These are phyloP conservation scores for Crinitomyces ghanaensis DNA, from an alignment of 805 yeast genomes.

Conservation along the genomic window DNA sequence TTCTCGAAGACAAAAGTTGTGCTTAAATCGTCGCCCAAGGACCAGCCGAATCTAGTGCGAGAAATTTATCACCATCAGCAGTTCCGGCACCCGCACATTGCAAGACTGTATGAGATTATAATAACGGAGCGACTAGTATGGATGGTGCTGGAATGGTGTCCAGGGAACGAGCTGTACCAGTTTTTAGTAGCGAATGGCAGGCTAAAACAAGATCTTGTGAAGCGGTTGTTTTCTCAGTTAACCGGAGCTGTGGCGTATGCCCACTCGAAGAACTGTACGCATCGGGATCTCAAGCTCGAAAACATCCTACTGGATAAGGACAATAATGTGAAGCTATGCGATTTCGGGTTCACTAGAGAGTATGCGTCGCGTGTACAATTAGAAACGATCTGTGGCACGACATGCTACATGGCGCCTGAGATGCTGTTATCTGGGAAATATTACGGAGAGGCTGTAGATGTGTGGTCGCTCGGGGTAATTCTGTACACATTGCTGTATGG, in stretches of 20 bases:
- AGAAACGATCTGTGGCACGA: slow-evolving; percentile 86
- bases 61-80: slow-evolving; percentile 85
- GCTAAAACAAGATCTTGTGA: slow-evolving; percentile 15
- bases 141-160: slow-evolving; percentile 85
- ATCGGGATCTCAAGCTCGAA: slow-evolving; percentile 65
- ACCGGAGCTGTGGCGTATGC: slow-evolving; percentile 59
- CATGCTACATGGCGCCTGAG: slow-evolving; percentile 96
- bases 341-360: slow-evolving; percentile 90
- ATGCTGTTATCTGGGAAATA: slow-evolving; percentile 56
- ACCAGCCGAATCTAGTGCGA: slow-evolving; percentile 77
- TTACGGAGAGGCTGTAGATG: slow-evolving; percentile 67
- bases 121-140: slow-evolving; percentile 71
- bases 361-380: slow-evolving; percentile 41
- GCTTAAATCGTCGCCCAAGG: slow-evolving; percentile 62
- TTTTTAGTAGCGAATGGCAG: slow-evolving; percentile 22
- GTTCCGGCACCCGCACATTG: slow-evolving; percentile 72
- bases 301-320: slow-evolving; percentile 69
- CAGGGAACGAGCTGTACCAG: slow-evolving; percentile 38
- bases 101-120: slow-evolving; percentile 74
- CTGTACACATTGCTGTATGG: slow-evolving; percentile 77
- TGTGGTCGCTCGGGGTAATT: slow-evolving; percentile 89
- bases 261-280: slow-evolving; percentile 68
- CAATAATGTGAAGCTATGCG: slow-evolving; percentile 73
- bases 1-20: slow-evolving; percentile 69
- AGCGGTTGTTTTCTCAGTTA: slow-evolving; percentile 27